Evolutionary conservation across 305 asterid species (phyloP).

Genomic region (Nicotiana rustica): DNA sequence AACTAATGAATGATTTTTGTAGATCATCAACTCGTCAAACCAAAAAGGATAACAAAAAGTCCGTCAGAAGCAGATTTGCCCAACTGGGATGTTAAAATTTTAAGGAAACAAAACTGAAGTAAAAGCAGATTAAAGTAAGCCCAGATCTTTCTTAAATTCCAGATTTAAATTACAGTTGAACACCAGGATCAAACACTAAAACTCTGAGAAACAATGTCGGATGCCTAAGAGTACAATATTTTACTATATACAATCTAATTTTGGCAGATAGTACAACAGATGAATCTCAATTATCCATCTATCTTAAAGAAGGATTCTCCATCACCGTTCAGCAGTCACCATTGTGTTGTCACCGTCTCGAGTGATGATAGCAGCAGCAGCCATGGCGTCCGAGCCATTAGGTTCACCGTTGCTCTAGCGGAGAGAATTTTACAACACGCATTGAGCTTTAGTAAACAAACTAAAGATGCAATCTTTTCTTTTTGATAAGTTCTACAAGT

Average conservation of each 20-base stretch:
- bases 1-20: no score
- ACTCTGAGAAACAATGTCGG: conserved; percentile 22
- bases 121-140: background rate
- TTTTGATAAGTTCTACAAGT: background rate
- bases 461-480: background rate
- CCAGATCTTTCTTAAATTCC: background rate
- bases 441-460: conserved; percentile 14
- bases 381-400: conserved; percentile 50
- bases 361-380: conserved; percentile 45
- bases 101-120: background rate
- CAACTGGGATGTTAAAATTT: background rate
- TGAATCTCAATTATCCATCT: conserved; percentile 28
- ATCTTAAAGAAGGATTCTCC: conserved; percentile 22
- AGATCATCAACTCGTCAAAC: background rate
- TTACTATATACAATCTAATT: conserved; percentile 32
- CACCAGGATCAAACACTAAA: conserved; percentile 25
- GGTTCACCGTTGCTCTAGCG: conserved; percentile 61
- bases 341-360: background rate
- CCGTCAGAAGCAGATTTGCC: background rate
- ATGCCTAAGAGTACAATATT: conserved; percentile 31
- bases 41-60: background rate
- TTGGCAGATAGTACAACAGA: conserved; percentile 24
- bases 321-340: conserved; percentile 29
- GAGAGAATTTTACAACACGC: background rate
- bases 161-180: conserved; percentile 30